phyloP scores from a whole-genome alignment of 345 rosid genomes.

The Dovyalis caffra region DNA sequence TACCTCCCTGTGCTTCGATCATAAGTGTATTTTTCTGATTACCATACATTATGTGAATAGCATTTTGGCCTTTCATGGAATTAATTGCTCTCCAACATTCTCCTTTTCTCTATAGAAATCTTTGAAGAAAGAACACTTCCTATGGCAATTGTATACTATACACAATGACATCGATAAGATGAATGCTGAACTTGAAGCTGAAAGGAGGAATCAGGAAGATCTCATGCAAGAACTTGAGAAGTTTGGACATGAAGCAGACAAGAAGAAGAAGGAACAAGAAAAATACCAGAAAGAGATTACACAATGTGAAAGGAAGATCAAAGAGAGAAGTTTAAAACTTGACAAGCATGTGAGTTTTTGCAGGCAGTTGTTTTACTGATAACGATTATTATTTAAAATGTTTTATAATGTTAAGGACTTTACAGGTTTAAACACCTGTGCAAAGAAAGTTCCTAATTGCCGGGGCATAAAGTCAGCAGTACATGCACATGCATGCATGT shows the following conservation, averaged over 20 bases:
- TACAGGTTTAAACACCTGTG: background rate
- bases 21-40: background rate
- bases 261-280: slow-evolving; percentile 72
- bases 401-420: background rate
- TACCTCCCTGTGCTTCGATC: slow-evolving; percentile 9
- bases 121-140: slow-evolving; percentile 74
- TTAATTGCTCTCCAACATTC: slow-evolving; percentile 2
- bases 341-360: slow-evolving; percentile 65
- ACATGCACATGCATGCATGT: background rate
- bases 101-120: slow-evolving; percentile 57
- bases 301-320: slow-evolving; percentile 70
- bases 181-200: slow-evolving; percentile 64
- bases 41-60: background rate
- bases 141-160: slow-evolving; percentile 82
- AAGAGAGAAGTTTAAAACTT: slow-evolving; percentile 65
- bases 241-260: slow-evolving; percentile 57
- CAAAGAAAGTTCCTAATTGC: too few species aligned
- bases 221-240: slow-evolving; percentile 60
- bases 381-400: background rate
- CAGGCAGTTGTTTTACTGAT: background rate
- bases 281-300: slow-evolving; percentile 80
- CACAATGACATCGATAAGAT: slow-evolving; percentile 68
- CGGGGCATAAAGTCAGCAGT: too few species aligned
- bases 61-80: background rate
- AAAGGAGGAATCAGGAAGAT: slow-evolving; percentile 55